phyloP scores from a whole-genome alignment of 371 early-diverging fungal genomes.

The Mortierella sp. region DNA sequence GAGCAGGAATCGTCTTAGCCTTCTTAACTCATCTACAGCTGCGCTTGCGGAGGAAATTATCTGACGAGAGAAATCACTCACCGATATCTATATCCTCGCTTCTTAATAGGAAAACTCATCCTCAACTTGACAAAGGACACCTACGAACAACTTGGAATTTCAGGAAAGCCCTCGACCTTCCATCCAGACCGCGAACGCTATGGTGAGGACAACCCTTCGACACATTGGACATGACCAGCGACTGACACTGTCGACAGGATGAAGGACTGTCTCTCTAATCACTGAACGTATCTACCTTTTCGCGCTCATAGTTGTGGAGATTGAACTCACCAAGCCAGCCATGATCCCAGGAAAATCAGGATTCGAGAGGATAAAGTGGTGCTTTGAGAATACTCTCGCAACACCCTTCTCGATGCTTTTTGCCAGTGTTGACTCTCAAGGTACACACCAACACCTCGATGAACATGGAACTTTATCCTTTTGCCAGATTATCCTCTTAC shows the following conservation, averaged over 20 bases:
- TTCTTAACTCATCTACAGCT: too few relatives aligned
- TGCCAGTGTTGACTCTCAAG: constrained; percentile 59
- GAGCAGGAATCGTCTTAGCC: too few relatives aligned
- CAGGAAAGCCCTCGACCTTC: constrained; percentile 59
- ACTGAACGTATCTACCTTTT: neutral
- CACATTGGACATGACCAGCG: too few relatives aligned
- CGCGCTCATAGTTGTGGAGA: constrained; percentile 57
- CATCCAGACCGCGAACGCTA: constrained; percentile 61
- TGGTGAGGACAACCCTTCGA: constrained; percentile 45
- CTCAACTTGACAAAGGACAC: constrained; percentile 69
- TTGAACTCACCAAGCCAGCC: constrained; percentile 58
- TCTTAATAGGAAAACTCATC: constrained; percentile 56
- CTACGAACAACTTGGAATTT: constrained; percentile 70
- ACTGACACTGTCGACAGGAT: too few relatives aligned
- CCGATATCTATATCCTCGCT: too few relatives aligned
- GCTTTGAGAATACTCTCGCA: constrained; percentile 66
- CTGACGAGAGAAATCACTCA: neutral
- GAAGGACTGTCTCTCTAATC: too few relatives aligned
- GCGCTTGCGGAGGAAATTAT: too few relatives aligned
- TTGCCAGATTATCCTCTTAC: neutral
- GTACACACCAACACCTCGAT: constrained; percentile 9
- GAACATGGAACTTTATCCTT: neutral
- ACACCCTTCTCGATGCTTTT: constrained; percentile 61
- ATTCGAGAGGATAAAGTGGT: constrained; percentile 68
- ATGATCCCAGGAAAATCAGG: constrained; percentile 65